These are phyloP conservation scores for Cucurbita argyrosperma DNA, from an alignment of 306 rosid genomes.

Conservation along the genomic window DNA sequence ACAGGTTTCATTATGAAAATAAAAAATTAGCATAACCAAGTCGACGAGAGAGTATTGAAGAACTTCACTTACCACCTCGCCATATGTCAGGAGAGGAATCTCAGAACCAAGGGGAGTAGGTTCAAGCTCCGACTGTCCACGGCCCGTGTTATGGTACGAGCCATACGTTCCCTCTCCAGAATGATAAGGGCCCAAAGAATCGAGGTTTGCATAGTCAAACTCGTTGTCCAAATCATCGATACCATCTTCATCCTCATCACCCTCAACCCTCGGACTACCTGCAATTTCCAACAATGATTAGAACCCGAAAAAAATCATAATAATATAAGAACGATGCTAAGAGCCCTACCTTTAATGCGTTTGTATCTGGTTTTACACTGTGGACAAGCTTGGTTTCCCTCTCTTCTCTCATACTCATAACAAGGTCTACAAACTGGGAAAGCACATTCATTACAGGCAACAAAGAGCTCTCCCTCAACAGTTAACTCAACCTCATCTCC, in stretches of 20 bases:
- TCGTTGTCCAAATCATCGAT: slow-evolving; percentile 86
- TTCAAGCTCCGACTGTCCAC: slow-evolving; percentile 35
- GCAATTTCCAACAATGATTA: slow-evolving; percentile 10
- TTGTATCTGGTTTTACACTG: slow-evolving; percentile 12
- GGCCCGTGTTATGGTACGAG: slow-evolving; percentile 32
- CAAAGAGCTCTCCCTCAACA: slow-evolving; percentile 3
- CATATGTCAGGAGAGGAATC: slow-evolving; percentile 78
- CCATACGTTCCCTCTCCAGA: slow-evolving; percentile 29
- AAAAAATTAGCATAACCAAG: not conserved
- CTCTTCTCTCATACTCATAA: slow-evolving; percentile 10
- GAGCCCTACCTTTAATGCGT: not conserved
- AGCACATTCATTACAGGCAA: slow-evolving; percentile 13
- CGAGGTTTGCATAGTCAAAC: slow-evolving; percentile 50
- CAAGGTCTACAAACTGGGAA: slow-evolving; percentile 12
- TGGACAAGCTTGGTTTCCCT: slow-evolving; percentile 9
- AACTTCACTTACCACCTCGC: slow-evolving; percentile 58
- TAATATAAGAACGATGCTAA: not conserved
- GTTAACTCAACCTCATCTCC: slow-evolving; percentile 7
- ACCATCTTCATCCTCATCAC: slow-evolving; percentile 91
- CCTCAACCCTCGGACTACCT: slow-evolving; percentile 92
- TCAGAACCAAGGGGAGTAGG: slow-evolving; percentile 57
- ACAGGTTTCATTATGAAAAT: not conserved
- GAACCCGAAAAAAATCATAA: not conserved
- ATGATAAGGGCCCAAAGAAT: slow-evolving; percentile 24
- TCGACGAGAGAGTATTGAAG: not conserved